These are phyloP conservation scores for Hydnomerulius pinastri DNA, from an alignment of 768 basidiomycete species.

Conservation along the genomic window DNA sequence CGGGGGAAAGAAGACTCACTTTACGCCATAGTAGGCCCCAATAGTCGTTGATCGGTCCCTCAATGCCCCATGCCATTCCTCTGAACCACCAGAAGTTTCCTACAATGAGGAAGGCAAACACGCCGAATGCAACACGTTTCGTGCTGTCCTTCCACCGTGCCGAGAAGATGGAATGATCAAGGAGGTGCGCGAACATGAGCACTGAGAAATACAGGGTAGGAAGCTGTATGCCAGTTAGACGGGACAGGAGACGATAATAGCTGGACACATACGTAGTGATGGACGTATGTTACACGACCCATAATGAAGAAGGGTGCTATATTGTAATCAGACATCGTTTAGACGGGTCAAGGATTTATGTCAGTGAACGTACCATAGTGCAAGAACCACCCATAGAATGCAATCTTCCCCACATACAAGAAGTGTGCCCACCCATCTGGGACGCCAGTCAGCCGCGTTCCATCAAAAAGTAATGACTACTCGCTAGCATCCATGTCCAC, in stretches of 20 bases:
- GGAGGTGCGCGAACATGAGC: conserved; percentile 84
- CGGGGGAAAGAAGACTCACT: conserved; percentile 32
- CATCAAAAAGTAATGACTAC: conserved; percentile 28
- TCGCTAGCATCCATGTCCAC: conserved; percentile 86
- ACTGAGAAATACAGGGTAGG: conserved; percentile 98
- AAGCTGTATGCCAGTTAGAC: conserved; percentile 48
- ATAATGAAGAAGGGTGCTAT: conserved; percentile 96
- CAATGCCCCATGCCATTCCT: conserved; percentile 85
- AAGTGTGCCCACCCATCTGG: conserved; percentile 93
- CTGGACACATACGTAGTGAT: conserved; percentile 79
- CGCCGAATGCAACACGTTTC: conserved; percentile 72
- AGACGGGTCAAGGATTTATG: not conserved
- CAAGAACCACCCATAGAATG: conserved; percentile 88
- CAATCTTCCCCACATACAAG: conserved; percentile 88
- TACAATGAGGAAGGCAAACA: conserved; percentile 60
- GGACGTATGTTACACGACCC: conserved; percentile 95
- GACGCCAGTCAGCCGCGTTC: conserved; percentile 2
- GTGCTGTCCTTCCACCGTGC: conserved; percentile 63
- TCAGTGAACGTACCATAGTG: conserved; percentile 70
- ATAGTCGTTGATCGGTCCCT: conserved; percentile 82
- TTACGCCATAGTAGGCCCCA: conserved; percentile 81
- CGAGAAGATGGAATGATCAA: conserved; percentile 92
- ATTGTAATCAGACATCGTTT: conserved; percentile 1
- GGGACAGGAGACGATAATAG: not conserved
- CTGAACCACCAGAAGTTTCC: conserved; percentile 96